Evolutionary conservation across 2,329 filamentous ascomycete species (phyloP), one percentile per base, ranked within the genome.

Genomic region (Periconia macrospinosa): DNA sequence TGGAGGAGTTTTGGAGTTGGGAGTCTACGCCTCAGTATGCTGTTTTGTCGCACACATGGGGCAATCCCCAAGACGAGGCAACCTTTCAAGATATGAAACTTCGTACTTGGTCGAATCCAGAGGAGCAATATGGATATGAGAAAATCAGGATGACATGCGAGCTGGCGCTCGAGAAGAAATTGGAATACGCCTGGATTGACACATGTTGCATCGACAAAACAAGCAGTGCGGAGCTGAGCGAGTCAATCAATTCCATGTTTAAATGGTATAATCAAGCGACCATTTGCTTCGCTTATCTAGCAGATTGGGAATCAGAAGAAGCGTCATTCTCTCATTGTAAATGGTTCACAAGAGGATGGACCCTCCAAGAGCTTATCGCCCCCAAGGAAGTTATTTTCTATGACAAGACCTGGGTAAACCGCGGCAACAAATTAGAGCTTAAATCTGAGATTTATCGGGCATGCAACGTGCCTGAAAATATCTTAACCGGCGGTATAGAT

Each of bases 341-440:
- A 44, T 47, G 56, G 58, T 58, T 60, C 17, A 52, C 45, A 6
- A 17, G 56, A 41, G 57, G 56, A n/a, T 62, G 60, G 61, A 61
- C 59, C 0, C 27, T 61, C 2, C 59, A 62, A 45, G 61, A 61
- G 30, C 46, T 64, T 1, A 41, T 64, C 5, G 61, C 59, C 2
- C 54, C 60, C 1, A 18, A 35, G 18, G 11, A 20, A 3, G 35
- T 57, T 7, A 14, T 8, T 3, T 62, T 60, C 45, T 58, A 46
- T 30, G 20, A 49, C 18, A 7, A 13, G 1, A 23, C 30, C 8
- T 54, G 58, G 56, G 20, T n/a, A n/a, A 18, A 3, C 2, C 3
- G 41, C n/a, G 52, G 53, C 1, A 45, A 18, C 11, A 52, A 43
- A 27, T 17, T 30, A 14, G 8, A 2, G 3, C 27, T 52, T 6